Evolutionary conservation across 306 rosid species (phyloP), one percentile per base, ranked within the genome.

Genomic region (Cucumis cinereus): DNA sequence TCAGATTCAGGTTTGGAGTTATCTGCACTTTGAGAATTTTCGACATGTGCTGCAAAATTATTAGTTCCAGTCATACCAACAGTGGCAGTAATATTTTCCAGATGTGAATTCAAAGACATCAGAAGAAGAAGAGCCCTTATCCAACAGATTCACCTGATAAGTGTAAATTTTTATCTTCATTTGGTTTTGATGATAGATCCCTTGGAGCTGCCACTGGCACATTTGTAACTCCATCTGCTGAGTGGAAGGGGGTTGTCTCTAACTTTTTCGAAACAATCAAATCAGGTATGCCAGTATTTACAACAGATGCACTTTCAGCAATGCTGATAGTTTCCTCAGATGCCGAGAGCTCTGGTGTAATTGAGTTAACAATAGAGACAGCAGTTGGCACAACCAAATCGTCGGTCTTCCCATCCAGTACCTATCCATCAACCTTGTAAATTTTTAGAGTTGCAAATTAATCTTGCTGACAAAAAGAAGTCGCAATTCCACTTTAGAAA

Each of bases 1-100:
- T 84, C 89, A 74, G 95, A 79, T 72, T 71, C 76, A 7, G 76
- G 36, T 26, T 50, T 49, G 41, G 19, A 49, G 85, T 16, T 60
- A 59, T 81, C 86, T 33, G 83, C 85, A 79, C 61, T 74, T 52
- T 86, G 82, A 20, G 81, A 50, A 16, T 17, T 6, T 50, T 6
- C 74, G n/a, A 15, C 14, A 74, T 75, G 74, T 59, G 63, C 81
- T 50, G 82, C 78, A 35, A 59, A 84, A 79, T 86, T 74, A 69
- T 77, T 77, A 76, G 80, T 41, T 81, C 49, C 75, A 53, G 81
- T 78, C 14, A 38, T 45, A 71, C 77, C 52, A 60, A 83, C 62
- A 85, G 53, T 8, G 80, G 73, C 38, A 79, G 72, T 77, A 72
- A 74, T 61, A 43, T 10, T 28, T 47, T 60, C 50, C 33, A 77